Evolutionary conservation across 768 basidiomycete genomes (phyloP), one percentile per base, ranked within the genome.

Genomic region (Cyclocybe cylindracea): DNA sequence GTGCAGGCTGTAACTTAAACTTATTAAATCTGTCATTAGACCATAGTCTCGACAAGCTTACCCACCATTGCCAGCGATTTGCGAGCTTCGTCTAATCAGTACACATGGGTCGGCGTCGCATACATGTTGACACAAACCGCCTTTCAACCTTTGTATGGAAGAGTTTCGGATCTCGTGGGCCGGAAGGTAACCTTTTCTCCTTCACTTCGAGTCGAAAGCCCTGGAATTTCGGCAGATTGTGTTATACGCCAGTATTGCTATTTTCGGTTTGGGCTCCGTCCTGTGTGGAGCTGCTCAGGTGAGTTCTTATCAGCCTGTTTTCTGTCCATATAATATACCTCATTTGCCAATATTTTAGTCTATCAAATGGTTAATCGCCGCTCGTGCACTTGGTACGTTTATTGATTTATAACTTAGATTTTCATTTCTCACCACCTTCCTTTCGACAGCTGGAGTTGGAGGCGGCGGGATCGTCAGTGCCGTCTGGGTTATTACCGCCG

Each of bases 121-220:
- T 94, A 94, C 61, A 82, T 93, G 80, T 78, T 93, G 51, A 90
- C 90, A 1, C 91, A 93, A 61, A 93, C 91, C 1, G 89, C 88
- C 24, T 86, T 85, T 55, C 91, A 94, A 62, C 91, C 91, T 31
- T 69, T 94, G 19, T 93, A 91, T 62, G 91, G 88, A 47, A 82
- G 81, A 60, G 68, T 93, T 37, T 91, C 90, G 47, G 89, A 92
- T 68, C 77, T 92, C 39, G 70, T 87, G 47, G 91, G 91, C 31
- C 79, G 91, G 42, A 91, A 87, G 79, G 91, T 90, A 74, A 55
- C 52, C 50, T 50, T 46, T 44, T 35, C 42, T 10, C 50, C 34
- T 38, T 46, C 19, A 44, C 29, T 32, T 36, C 32, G 34, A 39
- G 18, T 36, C 43, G 14, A 35, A 45, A 35, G 47, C 35, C 43